Conservation (phyloP, 768 basidiomycete genomes). For the Rubroboletus satanas region DNA sequence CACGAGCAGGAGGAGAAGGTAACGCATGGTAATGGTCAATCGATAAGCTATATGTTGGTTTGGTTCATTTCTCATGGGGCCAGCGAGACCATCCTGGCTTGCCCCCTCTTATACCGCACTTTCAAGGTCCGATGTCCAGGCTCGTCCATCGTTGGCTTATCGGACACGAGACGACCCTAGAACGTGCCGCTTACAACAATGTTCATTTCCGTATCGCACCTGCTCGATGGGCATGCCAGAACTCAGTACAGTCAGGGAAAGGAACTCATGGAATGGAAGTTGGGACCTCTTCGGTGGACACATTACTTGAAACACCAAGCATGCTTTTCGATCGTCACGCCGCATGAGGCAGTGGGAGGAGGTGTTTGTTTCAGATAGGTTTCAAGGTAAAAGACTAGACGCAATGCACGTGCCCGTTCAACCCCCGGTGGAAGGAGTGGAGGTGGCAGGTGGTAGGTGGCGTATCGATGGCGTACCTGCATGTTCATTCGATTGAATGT, state of each 20-base stretch:
- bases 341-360: background rate
- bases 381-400: background rate
- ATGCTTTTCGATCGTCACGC: slow-evolving; percentile 13
- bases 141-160: background rate
- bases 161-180: slow-evolving; percentile 22
- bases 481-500: background rate
- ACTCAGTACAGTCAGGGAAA: slow-evolving; percentile 1
- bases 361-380: background rate
- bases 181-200: slow-evolving; percentile 16
- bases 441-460: slow-evolving; percentile 1
- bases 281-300: background rate
- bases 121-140: slow-evolving; percentile 21
- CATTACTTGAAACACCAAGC: background rate
- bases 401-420: background rate
- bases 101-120: slow-evolving; percentile 23
- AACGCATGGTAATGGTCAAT: slow-evolving; percentile 18
- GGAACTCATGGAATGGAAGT: slow-evolving; percentile 18
- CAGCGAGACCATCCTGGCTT: slow-evolving; percentile 4
- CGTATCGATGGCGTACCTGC: background rate
- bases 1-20: slow-evolving; percentile 27
- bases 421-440: background rate
- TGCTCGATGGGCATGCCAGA: slow-evolving; percentile 1
- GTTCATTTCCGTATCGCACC: slow-evolving; percentile 23
- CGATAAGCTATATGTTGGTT: background rate
- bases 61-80: slow-evolving; percentile 30